Conservation (phyloP, 1,284 basidiomycete genomes). For the Melampsora americana region DNA sequence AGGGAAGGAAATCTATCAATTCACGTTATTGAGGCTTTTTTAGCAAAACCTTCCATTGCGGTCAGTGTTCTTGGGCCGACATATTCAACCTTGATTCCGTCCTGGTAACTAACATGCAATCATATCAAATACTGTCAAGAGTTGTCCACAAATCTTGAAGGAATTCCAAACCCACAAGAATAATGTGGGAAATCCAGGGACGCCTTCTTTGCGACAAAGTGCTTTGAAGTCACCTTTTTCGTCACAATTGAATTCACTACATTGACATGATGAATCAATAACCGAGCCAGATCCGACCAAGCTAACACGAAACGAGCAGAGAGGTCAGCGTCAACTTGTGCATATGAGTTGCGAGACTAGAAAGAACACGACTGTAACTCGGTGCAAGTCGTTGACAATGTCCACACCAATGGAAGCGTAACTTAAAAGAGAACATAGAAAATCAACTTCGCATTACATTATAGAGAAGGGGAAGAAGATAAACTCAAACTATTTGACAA, state of each 20-base stretch:
- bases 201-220: slow-evolving; percentile 5
- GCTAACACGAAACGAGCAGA: background rate
- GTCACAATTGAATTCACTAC: slow-evolving; percentile 30
- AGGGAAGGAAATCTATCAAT: background rate
- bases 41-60: slow-evolving; percentile 9
- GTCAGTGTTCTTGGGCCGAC: slow-evolving; percentile 13
- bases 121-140: background rate
- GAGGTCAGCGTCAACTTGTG: background rate
- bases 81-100: slow-evolving; percentile 26
- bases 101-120: slow-evolving; percentile 9
- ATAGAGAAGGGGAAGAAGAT: background rate
- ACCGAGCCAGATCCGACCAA: slow-evolving; percentile 23
- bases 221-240: background rate
- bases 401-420: slow-evolving; percentile 32
- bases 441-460: too few relatives aligned
- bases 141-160: background rate
- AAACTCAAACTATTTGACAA: slow-evolving; percentile 32
- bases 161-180: slow-evolving; percentile 12
- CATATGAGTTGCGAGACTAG: background rate
- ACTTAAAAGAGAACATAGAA: background rate
- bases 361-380: background rate
- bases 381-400: slow-evolving; percentile 29
- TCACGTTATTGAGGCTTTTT: slow-evolving; percentile 23
- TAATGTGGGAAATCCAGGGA: slow-evolving; percentile 22
- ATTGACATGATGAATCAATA: slow-evolving; percentile 11